These are phyloP conservation scores for Eimeria necatrix DNA, from an alignment of 169 alveolate genomes.

Conservation along the genomic window DNA sequence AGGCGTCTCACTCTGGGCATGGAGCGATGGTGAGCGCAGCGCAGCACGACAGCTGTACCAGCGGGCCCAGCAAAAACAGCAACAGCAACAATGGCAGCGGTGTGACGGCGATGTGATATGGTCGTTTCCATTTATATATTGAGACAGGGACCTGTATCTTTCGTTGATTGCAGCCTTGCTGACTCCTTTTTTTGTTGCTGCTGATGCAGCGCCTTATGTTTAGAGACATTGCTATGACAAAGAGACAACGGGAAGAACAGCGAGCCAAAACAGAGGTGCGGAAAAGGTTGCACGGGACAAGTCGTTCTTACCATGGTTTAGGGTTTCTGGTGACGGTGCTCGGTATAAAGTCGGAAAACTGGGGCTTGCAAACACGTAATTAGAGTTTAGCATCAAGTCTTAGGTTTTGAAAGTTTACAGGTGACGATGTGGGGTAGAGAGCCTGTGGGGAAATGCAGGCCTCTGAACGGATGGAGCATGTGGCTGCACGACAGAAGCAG, in stretches of 20 bases:
- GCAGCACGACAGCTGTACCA: no score
- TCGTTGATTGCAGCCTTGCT: not conserved
- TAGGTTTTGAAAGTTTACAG: not conserved
- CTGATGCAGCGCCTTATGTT: slow-evolving; percentile 65
- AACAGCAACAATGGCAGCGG: not conserved
- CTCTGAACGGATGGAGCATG: slow-evolving; percentile 64
- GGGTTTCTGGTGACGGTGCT: not conserved
- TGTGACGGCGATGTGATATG: no score
- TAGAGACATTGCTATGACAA: slow-evolving; percentile 9
- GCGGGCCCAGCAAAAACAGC: not conserved
- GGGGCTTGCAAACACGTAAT: not conserved
- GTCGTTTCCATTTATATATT: no score
- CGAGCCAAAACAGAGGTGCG: slow-evolving; percentile 43
- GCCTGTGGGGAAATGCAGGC: not conserved
- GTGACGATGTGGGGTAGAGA: no score
- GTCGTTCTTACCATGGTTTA: not conserved
- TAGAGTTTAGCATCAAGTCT: not conserved
- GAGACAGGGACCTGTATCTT: no score
- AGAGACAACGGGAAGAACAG: slow-evolving; percentile 50
- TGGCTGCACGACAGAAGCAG: slow-evolving; percentile 57
- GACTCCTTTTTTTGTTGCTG: not conserved
- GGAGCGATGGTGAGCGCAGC: slow-evolving; percentile 30
- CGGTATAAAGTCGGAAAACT: not conserved
- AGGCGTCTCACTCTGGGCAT: not conserved
- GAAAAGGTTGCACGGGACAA: not conserved